These are phyloP conservation scores for Blastomyces percursus DNA, from an alignment of 2,329 filamentous ascomycete species.

Conservation along the genomic window DNA sequence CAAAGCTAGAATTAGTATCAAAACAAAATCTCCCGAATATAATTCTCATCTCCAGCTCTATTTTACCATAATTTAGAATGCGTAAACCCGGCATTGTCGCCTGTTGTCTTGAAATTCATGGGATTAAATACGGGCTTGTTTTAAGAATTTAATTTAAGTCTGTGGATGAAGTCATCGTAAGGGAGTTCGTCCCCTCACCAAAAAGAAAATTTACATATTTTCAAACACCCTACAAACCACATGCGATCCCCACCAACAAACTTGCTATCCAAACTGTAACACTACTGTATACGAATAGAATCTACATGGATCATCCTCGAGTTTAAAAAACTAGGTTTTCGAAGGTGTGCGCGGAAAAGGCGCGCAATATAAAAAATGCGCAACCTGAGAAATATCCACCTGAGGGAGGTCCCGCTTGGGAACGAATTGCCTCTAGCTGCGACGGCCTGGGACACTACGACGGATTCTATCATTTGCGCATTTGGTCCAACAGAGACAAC, in stretches of 20 bases:
- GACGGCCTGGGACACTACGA: conserved; percentile 72
- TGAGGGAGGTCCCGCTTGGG: conserved; percentile 50
- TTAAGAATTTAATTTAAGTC: conserved; percentile 17
- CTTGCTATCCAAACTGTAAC: conserved; percentile 6
- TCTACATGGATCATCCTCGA: background rate
- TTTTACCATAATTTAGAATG: background rate
- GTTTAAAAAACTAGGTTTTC: background rate
- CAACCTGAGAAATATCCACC: conserved; percentile 71
- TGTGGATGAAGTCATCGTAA: conserved; percentile 34
- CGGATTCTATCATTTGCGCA: conserved; percentile 67
- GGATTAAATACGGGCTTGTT: conserved; percentile 12
- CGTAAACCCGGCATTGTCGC: background rate
- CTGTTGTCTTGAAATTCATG: background rate
- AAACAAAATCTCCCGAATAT: background rate
- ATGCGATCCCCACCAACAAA: conserved; percentile 5
- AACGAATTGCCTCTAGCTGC: conserved; percentile 55
- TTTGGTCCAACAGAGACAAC: conserved; percentile 66
- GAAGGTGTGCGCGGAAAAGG: background rate
- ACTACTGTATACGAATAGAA: background rate
- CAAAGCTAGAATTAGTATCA: conserved; percentile 25
- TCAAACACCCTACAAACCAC: background rate
- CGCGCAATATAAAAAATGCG: conserved; percentile 49
- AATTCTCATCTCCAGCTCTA: background rate
- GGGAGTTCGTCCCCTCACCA: conserved; percentile 13
- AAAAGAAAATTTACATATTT: conserved; percentile 15